Conservation (phyloP, 148 eudicot species). For the Spergularia bocconei region DNA sequence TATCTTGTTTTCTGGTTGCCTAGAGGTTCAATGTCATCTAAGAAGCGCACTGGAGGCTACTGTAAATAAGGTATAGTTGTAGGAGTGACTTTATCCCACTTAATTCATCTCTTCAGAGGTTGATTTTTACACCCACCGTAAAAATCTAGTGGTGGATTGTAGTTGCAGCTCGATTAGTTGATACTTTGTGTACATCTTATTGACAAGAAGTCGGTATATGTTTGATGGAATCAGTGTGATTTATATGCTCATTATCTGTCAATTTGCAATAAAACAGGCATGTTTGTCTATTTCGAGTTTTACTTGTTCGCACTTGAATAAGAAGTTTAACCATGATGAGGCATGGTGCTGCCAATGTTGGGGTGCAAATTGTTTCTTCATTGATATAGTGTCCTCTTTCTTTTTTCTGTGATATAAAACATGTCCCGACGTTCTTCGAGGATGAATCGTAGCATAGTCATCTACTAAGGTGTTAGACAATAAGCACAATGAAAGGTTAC, state of each 20-base stretch:
- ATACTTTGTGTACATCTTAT: constrained; percentile 6
- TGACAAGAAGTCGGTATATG: constrained; percentile 21
- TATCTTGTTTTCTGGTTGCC: constrained; percentile 12
- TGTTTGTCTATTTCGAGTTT: neutral
- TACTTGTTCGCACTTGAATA: neutral
- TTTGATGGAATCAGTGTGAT: neutral
- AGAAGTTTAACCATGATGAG: neutral
- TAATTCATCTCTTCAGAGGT: constrained; percentile 8
- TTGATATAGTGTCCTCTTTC: no score
- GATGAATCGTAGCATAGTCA: no score
- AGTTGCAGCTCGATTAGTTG: neutral
- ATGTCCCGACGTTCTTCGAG: no score
- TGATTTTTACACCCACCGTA: constrained; percentile 12
- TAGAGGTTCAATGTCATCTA: constrained; percentile 1
- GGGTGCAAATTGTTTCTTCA: no score
- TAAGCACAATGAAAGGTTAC: no score
- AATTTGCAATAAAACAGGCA: neutral
- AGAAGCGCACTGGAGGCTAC: constrained; percentile 9
- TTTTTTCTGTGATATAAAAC: no score
- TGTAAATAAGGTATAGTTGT: constrained; percentile 19
- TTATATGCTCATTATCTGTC: neutral
- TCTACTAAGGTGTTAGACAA: no score
- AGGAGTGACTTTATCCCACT: constrained; percentile 9
- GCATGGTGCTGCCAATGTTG: no score
- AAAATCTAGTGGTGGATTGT: constrained; percentile 10